Evolutionary conservation across 805 yeast genomes (phyloP).

Genomic region (Candida railenensis): DNA sequence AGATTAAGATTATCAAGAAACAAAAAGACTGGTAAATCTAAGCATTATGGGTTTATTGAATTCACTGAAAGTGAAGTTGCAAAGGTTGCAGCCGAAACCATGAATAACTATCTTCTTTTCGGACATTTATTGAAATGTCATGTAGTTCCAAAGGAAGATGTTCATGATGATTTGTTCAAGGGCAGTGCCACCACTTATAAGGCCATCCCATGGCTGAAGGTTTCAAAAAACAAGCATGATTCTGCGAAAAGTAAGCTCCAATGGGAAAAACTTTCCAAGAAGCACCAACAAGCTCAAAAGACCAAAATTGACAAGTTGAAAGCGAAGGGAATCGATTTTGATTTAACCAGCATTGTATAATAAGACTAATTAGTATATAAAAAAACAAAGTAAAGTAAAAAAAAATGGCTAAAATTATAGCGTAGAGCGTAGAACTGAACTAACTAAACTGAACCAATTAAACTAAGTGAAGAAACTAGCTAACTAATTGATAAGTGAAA

Average conservation of each 20-base stretch:
- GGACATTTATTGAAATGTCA: slow-evolving; percentile 77
- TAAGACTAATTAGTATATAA: neutral
- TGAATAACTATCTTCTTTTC: slow-evolving; percentile 89
- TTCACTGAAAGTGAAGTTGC: slow-evolving; percentile 77
- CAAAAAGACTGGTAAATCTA: slow-evolving; percentile 85
- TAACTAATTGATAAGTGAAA: too few species aligned
- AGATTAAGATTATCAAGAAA: slow-evolving; percentile 82
- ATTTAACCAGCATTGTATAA: slow-evolving; percentile 16
- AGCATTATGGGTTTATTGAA: slow-evolving; percentile 89
- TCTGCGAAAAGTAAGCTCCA: slow-evolving; percentile 54
- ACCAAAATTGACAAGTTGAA: slow-evolving; percentile 50
- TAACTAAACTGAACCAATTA: too few species aligned
- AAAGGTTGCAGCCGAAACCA: slow-evolving; percentile 85
- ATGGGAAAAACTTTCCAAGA: slow-evolving; percentile 54
- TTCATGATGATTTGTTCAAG: slow-evolving; percentile 57
- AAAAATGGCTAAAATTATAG: neutral
- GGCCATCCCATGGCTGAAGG: slow-evolving; percentile 58
- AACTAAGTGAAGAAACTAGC: too few species aligned
- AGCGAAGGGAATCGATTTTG: slow-evolving; percentile 59
- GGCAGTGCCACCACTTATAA: slow-evolving; percentile 57
- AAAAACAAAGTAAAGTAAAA: neutral
- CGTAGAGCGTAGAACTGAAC: too few species aligned
- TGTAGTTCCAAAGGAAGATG: slow-evolving; percentile 53
- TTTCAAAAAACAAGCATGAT: slow-evolving; percentile 53
- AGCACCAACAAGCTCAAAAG: slow-evolving; percentile 40